These are phyloP conservation scores for Podospora appendiculata DNA, from an alignment of 495 filamentous ascomycete genomes.

Conservation along the genomic window DNA sequence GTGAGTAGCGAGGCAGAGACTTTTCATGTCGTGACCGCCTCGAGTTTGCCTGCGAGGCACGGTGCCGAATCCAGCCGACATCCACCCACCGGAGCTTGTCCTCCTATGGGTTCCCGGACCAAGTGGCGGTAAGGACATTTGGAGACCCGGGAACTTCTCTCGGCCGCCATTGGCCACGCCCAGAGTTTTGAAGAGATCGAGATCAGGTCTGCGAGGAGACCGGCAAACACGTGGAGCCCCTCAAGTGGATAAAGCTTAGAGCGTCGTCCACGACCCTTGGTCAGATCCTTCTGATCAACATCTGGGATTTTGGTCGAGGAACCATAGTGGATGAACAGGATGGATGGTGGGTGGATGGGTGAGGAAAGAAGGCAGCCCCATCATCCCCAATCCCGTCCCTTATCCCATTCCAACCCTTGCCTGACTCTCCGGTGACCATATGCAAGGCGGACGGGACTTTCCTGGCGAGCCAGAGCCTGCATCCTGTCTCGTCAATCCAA, in stretches of 20 bases:
- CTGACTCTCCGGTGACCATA: background rate
- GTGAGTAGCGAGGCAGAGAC: background rate
- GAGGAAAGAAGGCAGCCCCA: too few relatives aligned
- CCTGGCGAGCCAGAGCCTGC: background rate
- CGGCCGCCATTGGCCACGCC: conserved; percentile 2
- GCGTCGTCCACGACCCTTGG: background rate
- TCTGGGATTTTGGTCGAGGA: conserved; percentile 2
- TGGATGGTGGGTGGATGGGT: too few relatives aligned
- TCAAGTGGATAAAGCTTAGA: conserved; percentile 8
- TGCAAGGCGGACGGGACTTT: background rate
- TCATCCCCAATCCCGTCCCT: too few relatives aligned
- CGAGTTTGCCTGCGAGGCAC: background rate
- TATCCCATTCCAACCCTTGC: too few relatives aligned
- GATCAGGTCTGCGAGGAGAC: conserved; percentile 6
- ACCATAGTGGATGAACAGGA: too few relatives aligned
- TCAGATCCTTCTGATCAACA: conserved; percentile 5
- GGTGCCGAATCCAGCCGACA: too few relatives aligned
- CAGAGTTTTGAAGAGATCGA: conserved; percentile 6
- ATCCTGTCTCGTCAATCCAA: background rate
- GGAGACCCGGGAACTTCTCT: conserved; percentile 1
- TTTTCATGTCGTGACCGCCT: background rate
- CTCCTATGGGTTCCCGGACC: background rate
- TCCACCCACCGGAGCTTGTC: too few relatives aligned
- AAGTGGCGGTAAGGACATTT: conserved; percentile 5
- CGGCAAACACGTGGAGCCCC: conserved; percentile 15